Evolutionary conservation across 176 grass and related monocot genomes (phyloP).

Genomic region (Rhynchospora pubera): DNA sequence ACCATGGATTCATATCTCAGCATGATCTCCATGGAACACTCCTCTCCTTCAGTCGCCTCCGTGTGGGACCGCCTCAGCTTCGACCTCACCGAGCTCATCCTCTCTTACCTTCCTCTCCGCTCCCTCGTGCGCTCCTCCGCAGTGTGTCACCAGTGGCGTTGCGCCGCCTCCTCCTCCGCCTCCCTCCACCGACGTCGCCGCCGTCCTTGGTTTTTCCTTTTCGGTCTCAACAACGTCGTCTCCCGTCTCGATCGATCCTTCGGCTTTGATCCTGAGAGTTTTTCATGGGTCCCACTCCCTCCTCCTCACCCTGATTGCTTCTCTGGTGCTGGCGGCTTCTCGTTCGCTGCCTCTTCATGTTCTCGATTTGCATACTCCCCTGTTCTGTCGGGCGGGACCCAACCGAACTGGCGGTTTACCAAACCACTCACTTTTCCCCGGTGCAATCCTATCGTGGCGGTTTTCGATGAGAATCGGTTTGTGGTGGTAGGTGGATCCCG

Average conservation of each 20-base stretch:
- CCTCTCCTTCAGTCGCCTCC: not conserved
- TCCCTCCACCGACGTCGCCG: not conserved
- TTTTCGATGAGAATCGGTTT: slow-evolving; percentile 1
- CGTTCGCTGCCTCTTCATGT: slow-evolving; percentile 22
- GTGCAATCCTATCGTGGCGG: slow-evolving; percentile 37
- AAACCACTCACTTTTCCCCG: slow-evolving; percentile 34
- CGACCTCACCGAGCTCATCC: slow-evolving; percentile 41
- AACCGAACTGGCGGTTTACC: slow-evolving; percentile 9
- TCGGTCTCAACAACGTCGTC: slow-evolving; percentile 36
- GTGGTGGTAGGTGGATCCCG: slow-evolving; percentile 39
- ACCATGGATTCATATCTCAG: not conserved
- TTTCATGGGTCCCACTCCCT: slow-evolving; percentile 24
- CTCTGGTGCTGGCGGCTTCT: slow-evolving; percentile 38
- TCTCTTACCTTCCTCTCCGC: slow-evolving; percentile 40
- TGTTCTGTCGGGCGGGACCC: slow-evolving; percentile 10
- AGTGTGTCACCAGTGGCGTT: slow-evolving; percentile 37
- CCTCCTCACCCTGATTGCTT: slow-evolving; percentile 33
- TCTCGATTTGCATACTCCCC: slow-evolving; percentile 33
- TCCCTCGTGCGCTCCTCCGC: slow-evolving; percentile 30
- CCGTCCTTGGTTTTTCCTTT: slow-evolving; percentile 47
- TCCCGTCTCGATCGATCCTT: slow-evolving; percentile 30
- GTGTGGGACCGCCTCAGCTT: slow-evolving; percentile 31
- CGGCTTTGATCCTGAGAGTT: slow-evolving; percentile 34
- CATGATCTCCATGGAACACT: not conserved
- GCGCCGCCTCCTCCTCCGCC: slow-evolving; percentile 12